Evolutionary conservation across 768 basidiomycete genomes (phyloP), one percentile per base, ranked within the genome.

Genomic region (Pleurotus pulmonarius): DNA sequence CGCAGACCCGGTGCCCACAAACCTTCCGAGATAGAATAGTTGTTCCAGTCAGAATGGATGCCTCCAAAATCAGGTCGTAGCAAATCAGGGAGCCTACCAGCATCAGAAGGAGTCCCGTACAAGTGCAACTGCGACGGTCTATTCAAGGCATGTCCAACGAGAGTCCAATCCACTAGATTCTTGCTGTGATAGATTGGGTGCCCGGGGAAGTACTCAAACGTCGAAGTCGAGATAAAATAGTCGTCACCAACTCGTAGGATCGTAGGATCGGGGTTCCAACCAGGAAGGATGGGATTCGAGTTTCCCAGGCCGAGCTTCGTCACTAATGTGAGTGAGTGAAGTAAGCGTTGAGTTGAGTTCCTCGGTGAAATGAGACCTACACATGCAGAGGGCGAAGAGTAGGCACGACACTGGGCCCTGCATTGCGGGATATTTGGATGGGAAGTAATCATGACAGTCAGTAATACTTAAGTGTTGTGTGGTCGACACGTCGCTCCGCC

Each of bases 181-280:
- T 60, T 74, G 62, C 71, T 74, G 49, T 75, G 72, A 58, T 76
- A 75, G n/a, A 76, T 74, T 1, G 75, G 72, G 51, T 73, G 69
- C 4, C 73, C 75, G 12, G 75, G 75, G 56, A 67, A 76, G 53
- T 72, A 72, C 56, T 74, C 74, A 24, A 76, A 76, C 4, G 70
- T 69, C 1, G 73, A 74, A 0, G 73, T 75, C 3, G 69, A 65
- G 46, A 73, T 67, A 60, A 74, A 76, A 55, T 74, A 76, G 60
- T 74, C 71, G 1, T 65, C 51, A 11, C 70, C 72, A 44, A 74
- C 74, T 52, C 72, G 70, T n/a, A 75, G 34, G 24, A 75, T 70
- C 24, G 65, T 68, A 3, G 75, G 75, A 60, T 75, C 75, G 11
- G 75, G 72, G 51, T 74, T 75, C 72, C 72, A 76, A 29, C 74